These are phyloP conservation scores for Pseudopyrenochaeta lycopersici DNA, from an alignment of 2,329 filamentous ascomycete species.

Conservation along the genomic window DNA sequence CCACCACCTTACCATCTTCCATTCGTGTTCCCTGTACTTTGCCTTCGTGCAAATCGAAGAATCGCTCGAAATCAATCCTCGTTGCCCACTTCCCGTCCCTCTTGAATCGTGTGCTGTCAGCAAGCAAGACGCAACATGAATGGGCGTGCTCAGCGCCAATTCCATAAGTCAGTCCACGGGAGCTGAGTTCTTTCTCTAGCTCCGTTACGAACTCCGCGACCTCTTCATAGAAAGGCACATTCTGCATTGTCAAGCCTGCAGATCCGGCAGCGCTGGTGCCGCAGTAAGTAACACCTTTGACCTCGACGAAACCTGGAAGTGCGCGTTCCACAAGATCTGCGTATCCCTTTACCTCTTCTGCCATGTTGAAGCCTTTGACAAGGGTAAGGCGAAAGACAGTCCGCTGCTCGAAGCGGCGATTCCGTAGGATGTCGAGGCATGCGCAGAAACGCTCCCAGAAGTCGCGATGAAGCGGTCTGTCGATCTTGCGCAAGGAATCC, in stretches of 20 bases:
- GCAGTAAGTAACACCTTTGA: slow-evolving; percentile 97
- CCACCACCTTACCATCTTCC: slow-evolving; percentile 58
- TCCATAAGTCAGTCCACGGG: slow-evolving; percentile 80
- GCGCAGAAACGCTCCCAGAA: slow-evolving; percentile 97
- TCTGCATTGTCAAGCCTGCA: slow-evolving; percentile 93
- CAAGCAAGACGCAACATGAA: slow-evolving; percentile 89
- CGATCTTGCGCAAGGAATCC: slow-evolving; percentile 86
- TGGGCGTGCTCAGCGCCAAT: slow-evolving; percentile 96
- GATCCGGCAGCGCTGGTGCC: slow-evolving; percentile 85
- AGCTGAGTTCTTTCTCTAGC: slow-evolving; percentile 73
- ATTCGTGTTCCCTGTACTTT: slow-evolving; percentile 41
- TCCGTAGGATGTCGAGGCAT: slow-evolving; percentile 84
- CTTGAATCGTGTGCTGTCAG: slow-evolving; percentile 76
- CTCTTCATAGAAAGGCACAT: slow-evolving; percentile 95
- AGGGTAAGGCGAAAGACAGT: slow-evolving; percentile 95
- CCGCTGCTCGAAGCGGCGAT: slow-evolving; percentile 83
- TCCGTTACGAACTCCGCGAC: slow-evolving; percentile 82
- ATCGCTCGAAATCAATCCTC: slow-evolving; percentile 86
- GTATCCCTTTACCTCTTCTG: slow-evolving; percentile 90
- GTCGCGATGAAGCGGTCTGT: slow-evolving; percentile 90
- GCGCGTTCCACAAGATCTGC: slow-evolving; percentile 86
- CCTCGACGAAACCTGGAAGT: slow-evolving; percentile 89
- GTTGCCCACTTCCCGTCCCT: slow-evolving; percentile 87
- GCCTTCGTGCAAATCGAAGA: slow-evolving; percentile 83
- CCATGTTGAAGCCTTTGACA: slow-evolving; percentile 97